phyloP scores from a whole-genome alignment of 805 yeast genomes.

The Myxozyma geophila region DNA sequence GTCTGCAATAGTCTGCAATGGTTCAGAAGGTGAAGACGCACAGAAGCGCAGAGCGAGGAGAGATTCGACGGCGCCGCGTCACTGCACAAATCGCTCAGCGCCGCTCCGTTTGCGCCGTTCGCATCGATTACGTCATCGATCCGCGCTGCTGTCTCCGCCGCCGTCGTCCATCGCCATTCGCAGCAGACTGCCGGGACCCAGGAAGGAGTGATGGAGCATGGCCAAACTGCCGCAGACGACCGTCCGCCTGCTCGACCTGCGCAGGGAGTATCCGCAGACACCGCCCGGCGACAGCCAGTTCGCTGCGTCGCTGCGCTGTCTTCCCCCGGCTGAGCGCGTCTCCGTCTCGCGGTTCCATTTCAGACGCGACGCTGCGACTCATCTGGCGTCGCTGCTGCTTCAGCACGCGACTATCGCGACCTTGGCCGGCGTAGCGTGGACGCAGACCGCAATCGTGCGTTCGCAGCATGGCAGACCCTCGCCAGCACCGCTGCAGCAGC shows the following conservation, averaged over 20 bases:
- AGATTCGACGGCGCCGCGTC: slow-evolving; percentile 10
- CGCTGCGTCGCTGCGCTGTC: background rate
- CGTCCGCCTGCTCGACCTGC: background rate
- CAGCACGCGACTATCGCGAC: slow-evolving; percentile 22
- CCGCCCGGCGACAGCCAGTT: background rate
- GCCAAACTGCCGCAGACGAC: background rate
- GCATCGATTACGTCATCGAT: slow-evolving; percentile 8
- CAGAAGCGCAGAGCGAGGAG: background rate
- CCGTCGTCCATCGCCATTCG: too few relatives aligned
- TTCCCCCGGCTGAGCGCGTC: slow-evolving; percentile 21
- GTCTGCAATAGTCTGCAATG: background rate
- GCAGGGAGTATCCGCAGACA: background rate
- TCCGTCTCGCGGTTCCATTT: slow-evolving; percentile 21
- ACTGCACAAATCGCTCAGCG: slow-evolving; percentile 1
- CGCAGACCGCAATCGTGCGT: slow-evolving; percentile 8
- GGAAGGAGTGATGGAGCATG: background rate
- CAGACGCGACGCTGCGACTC: slow-evolving; percentile 22
- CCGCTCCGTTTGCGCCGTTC: background rate
- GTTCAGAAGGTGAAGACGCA: background rate
- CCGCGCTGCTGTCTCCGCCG: background rate
- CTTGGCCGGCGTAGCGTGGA: slow-evolving; percentile 13
- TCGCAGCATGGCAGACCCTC: slow-evolving; percentile 26
- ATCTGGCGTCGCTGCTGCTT: slow-evolving; percentile 26
- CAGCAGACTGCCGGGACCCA: too few relatives aligned
- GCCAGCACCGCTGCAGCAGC: background rate